phyloP scores from a whole-genome alignment of 2,329 filamentous ascomycete species.

The Fusarium falciforme region DNA sequence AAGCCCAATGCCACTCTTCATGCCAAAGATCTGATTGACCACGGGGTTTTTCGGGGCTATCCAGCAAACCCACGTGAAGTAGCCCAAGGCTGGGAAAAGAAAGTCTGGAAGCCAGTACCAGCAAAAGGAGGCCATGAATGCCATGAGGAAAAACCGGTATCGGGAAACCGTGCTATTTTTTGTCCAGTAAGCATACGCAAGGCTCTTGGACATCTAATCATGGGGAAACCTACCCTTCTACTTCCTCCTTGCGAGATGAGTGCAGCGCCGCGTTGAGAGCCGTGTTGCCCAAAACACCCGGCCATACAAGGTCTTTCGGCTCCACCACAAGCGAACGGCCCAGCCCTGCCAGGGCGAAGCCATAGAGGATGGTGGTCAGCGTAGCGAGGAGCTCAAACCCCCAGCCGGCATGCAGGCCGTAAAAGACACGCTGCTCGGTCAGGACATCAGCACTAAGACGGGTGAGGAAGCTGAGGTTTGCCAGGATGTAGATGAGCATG shows the following conservation, averaged over 20 bases:
- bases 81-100: slow-evolving; percentile 57
- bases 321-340: slow-evolving; percentile 57
- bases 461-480: slow-evolving; percentile 62
- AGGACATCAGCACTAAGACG: slow-evolving; percentile 50
- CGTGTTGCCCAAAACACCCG: slow-evolving; percentile 61
- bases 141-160: slow-evolving; percentile 58
- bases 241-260: slow-evolving; percentile 49
- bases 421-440: slow-evolving; percentile 54
- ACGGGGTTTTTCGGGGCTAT: slow-evolving; percentile 58
- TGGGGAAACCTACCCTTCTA: slow-evolving; percentile 16
- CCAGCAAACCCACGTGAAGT: slow-evolving; percentile 62
- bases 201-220: neutral
- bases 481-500: slow-evolving; percentile 65
- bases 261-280: slow-evolving; percentile 57
- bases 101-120: slow-evolving; percentile 65
- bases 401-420: slow-evolving; percentile 56
- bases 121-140: slow-evolving; percentile 50
- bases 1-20: slow-evolving; percentile 53
- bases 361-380: slow-evolving; percentile 62
- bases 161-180: slow-evolving; percentile 48
- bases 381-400: slow-evolving; percentile 63
- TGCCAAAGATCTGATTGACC: slow-evolving; percentile 63
- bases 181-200: neutral
- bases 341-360: slow-evolving; percentile 62
- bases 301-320: slow-evolving; percentile 64